phyloP scores from a whole-genome alignment of 2,329 filamentous ascomycete genomes.

The Lachnellula willkommii region DNA sequence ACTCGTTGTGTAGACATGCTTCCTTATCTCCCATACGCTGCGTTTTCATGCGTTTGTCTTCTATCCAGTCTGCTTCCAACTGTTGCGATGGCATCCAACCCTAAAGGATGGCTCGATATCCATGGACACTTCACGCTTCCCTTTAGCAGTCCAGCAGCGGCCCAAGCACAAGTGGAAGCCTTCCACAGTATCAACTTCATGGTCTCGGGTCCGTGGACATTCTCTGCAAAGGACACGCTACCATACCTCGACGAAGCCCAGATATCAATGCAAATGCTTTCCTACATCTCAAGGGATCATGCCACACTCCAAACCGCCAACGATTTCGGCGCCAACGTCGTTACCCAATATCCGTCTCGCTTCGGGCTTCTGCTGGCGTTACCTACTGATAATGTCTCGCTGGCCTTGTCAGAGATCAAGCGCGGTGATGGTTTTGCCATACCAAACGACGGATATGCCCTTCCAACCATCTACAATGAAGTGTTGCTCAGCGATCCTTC shows the following conservation, averaged over 20 bases:
- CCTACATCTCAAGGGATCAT: background rate
- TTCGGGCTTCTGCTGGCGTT: slow-evolving; percentile 1
- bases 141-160: background rate
- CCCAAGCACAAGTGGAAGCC: background rate
- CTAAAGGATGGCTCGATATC: background rate
- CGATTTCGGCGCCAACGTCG: background rate
- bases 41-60: no score
- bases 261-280: background rate
- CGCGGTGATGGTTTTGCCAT: background rate
- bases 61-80: no score
- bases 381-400: background rate
- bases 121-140: background rate
- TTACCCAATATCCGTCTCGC: background rate
- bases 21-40: no score
- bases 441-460: background rate
- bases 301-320: background rate
- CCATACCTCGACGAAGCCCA: background rate
- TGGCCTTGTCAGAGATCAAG: background rate
- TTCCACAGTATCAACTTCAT: background rate
- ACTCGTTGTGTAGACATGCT: no score
- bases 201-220: background rate
- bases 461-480: background rate
- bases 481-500: background rate
- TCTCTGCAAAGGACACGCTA: background rate
- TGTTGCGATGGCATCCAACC: no score